A percentile compares a stretch with the other conserved stretches of the same genome.
These are phyloP conservation scores for Verticillium nubilum DNA, from an alignment of 2,329 filamentous ascomycete species.

Conservation along the genomic window DNA sequence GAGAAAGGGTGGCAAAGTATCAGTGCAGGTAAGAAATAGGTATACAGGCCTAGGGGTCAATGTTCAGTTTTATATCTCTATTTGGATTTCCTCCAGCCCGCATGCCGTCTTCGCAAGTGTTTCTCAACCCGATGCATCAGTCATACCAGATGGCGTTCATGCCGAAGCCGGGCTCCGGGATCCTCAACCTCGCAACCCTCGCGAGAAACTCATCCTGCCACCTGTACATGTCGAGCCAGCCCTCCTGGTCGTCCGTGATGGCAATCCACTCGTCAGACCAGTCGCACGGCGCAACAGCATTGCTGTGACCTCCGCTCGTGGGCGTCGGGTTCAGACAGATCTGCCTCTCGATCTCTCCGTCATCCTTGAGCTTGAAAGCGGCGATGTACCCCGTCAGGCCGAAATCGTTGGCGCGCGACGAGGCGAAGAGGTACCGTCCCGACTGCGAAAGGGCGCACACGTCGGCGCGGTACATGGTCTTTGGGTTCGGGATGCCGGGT, in stretches of 20 bases:
- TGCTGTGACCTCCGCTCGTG: slow-evolving; percentile 82
- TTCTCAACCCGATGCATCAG: slow-evolving; percentile 10
- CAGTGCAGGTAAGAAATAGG: not conserved
- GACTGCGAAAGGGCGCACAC: slow-evolving; percentile 70
- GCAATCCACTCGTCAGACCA: slow-evolving; percentile 89
- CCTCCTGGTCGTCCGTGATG: slow-evolving; percentile 81
- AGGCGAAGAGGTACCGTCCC: slow-evolving; percentile 75
- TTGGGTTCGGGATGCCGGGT: slow-evolving; percentile 52
- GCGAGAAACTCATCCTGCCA: slow-evolving; percentile 79
- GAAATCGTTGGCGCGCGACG: slow-evolving; percentile 71
- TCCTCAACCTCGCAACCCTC: slow-evolving; percentile 69
- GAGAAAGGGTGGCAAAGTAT: not conserved
- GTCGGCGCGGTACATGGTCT: slow-evolving; percentile 73
- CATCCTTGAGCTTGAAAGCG: slow-evolving; percentile 65
- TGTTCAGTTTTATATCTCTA: not conserved
- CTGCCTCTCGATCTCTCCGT: slow-evolving; percentile 70
- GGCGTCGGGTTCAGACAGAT: slow-evolving; percentile 79
- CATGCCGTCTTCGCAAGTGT: not conserved
- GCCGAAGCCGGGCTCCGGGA: slow-evolving; percentile 83
- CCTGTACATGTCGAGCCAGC: slow-evolving; percentile 81
- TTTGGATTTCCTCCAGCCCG: not conserved
- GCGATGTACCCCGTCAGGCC: slow-evolving; percentile 77
- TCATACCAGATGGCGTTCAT: slow-evolving; percentile 98
- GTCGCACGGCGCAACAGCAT: slow-evolving; percentile 77
- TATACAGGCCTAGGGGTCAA: not conserved